These are phyloP conservation scores for Combretum micranthum DNA, from an alignment of 345 rosid species.

Conservation along the genomic window DNA sequence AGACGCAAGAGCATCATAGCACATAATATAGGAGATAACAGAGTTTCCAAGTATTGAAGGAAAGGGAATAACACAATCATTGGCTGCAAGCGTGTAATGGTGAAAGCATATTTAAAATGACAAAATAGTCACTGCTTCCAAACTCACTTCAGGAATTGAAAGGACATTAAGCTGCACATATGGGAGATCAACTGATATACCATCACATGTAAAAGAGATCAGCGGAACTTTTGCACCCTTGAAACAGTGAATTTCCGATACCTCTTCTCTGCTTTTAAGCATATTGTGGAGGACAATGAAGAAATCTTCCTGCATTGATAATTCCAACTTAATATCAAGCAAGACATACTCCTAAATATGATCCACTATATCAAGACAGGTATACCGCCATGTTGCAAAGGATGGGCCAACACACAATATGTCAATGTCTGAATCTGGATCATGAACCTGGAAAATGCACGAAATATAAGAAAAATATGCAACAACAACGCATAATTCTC, in stretches of 20 bases:
- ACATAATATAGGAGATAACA: neutral
- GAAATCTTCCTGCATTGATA: constrained; percentile 42
- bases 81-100: neutral
- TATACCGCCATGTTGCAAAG: constrained; percentile 41
- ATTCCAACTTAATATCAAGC: neutral
- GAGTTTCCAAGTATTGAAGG: neutral
- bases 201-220: constrained; percentile 51
- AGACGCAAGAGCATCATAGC: neutral
- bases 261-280: constrained; percentile 32
- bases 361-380: neutral
- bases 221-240: constrained; percentile 47
- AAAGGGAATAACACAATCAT: neutral
- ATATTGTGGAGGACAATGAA: constrained; percentile 40
- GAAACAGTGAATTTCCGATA: constrained; percentile 37
- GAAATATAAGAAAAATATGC: neutral
- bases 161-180: constrained; percentile 38
- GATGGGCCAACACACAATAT: constrained; percentile 49
- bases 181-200: constrained; percentile 51
- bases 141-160: constrained; percentile 36
- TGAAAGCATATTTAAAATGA: neutral
- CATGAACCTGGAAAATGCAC: constrained; percentile 36
- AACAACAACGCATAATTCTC: neutral
- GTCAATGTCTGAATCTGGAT: constrained; percentile 54
- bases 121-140: neutral
- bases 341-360: neutral